Evolutionary conservation across 1,284 basidiomycete genomes (phyloP), one percentile per base, ranked within the genome.

Genomic region (Pisolithus thermaeus): DNA sequence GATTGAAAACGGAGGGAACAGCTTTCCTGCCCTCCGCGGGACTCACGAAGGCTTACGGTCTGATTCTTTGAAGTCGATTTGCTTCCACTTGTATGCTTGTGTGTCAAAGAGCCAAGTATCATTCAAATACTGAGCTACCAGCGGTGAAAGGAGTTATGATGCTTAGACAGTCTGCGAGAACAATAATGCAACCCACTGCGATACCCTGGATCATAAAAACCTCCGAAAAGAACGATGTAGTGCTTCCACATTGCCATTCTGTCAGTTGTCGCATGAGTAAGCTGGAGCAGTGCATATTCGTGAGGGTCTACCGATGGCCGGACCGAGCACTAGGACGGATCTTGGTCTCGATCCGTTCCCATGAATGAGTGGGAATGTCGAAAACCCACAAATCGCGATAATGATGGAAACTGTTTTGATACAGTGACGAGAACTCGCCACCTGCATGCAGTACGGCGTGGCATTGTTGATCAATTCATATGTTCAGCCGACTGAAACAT

Each of bases 171-270:
- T 18, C n/a, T 23, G 8, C 22, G 23, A 25, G 20, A n/a, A 30
- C 5, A 32, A 14, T 38, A 28, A 40, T n/a, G 22, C 46, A 35
- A 62, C 74, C 51, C 59, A 89, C 87, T 90, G 51, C 77, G 80
- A 40, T 84, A 74, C 7, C 91, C 90, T 6, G 90, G 87, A 61
- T 93, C 90, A 58, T 89, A 84, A 61, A 93, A 93, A 0, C 90
- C 91, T 8, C 92, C 92, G 64, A 94, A 95, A 1, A 96, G 73
- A 36, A 96, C 78, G 40, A 92, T 81, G 55, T 80, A 84, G 54
- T 95, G 87, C 62, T 95, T 95, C 90, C 91, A 97, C 54, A 89
- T 77, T 0, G 87, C 87, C 92, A 97, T 94, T 23, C 90, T 87
- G 46, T 39, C 47, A 12, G n/a, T 41, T 12, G 44, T 20, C 7